Conservation (phyloP, 2,329 filamentous ascomycete genomes). For the Cercospora canescens region DNA sequence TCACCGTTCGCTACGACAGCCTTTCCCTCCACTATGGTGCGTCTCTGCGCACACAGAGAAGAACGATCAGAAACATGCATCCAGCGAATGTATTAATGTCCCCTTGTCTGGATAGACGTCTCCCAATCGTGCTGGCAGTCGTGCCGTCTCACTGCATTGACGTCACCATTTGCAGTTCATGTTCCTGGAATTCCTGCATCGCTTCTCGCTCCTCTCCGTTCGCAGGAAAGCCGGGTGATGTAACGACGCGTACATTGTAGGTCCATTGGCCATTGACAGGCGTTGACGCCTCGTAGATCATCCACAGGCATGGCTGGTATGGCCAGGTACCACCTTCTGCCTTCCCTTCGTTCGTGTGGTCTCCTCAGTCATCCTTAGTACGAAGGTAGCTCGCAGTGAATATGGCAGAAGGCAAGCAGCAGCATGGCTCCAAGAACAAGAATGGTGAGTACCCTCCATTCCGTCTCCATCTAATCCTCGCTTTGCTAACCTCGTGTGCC, state of each 20-base stretch:
- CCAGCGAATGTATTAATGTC: too few species aligned
- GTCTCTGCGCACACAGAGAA: too few species aligned
- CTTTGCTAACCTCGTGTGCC: not conserved
- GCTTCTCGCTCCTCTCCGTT: not conserved
- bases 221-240: not conserved
- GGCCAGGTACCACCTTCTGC: not conserved
- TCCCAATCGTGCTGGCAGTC: too few species aligned
- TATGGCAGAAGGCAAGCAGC: not conserved
- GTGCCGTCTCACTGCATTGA: not conserved
- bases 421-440: not conserved
- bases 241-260: constrained; percentile 1
- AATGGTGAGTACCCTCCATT: not conserved
- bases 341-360: not conserved
- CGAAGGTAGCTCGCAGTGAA: not conserved
- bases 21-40: too few species aligned
- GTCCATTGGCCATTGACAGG: not conserved
- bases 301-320: not conserved
- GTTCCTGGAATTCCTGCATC: not conserved
- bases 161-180: not conserved
- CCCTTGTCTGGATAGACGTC: too few species aligned
- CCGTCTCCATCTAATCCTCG: not conserved
- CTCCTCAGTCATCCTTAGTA: too few species aligned
- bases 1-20: not conserved
- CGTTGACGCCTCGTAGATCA: not conserved
- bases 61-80: too few species aligned